Base-by-base conservation (phyloP, 2,329 filamentous ascomycete species). In the Neonectria ditissima region DNA sequence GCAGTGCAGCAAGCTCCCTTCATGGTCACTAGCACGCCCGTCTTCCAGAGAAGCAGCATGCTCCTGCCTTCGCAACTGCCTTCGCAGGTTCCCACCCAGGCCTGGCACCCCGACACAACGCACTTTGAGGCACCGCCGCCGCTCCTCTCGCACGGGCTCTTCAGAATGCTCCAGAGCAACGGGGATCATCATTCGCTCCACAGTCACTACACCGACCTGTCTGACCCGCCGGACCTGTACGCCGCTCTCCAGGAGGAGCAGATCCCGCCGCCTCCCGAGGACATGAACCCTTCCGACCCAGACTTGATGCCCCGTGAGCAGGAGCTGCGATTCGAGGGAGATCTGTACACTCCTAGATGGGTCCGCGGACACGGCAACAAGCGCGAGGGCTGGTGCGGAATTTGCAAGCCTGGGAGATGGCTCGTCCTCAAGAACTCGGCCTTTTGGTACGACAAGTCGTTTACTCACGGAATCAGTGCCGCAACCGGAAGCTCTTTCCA, bases 381-480 rank as follows among this genome's bases (percentile, higher is more conserved):
- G 82, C 90, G 93, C 44, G 92, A 95, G 77, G 93, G 93, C 4
- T 97, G 93, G 92, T 97, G 93, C 73, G 92, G 92, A 22, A 92
- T 95, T 70, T 97, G 93, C 82, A 94, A 94, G 77, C 91, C 92
- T 2, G 92, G 92, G 3, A 85, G 92, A 53, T 97, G 93, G 93
- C 86, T 95, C 57, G 92, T 94, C 16, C 83, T 97, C 63, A 97
- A 96, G 82, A 96, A 97, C 80, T 94, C 91, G 59, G 93, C 93
- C 7, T 97, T 93, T 77, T 97, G 93, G 93, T 97, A 97, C 78
- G 93, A 97, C 81, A 95, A 96, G 83, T 92, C 91, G 61, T 97
- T 96, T 77, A 93, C 91, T 2, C 93, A 97, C 74, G 93, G 93
- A 53, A 93, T 97, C 76, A 93, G 91, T 74, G 92, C 92, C 28